A percentile compares a stretch with the other conserved stretches of the same genome.
These are phyloP conservation scores for Pisolithus thermaeus DNA, from an alignment of 1,284 basidiomycete genomes.

Conservation along the genomic window DNA sequence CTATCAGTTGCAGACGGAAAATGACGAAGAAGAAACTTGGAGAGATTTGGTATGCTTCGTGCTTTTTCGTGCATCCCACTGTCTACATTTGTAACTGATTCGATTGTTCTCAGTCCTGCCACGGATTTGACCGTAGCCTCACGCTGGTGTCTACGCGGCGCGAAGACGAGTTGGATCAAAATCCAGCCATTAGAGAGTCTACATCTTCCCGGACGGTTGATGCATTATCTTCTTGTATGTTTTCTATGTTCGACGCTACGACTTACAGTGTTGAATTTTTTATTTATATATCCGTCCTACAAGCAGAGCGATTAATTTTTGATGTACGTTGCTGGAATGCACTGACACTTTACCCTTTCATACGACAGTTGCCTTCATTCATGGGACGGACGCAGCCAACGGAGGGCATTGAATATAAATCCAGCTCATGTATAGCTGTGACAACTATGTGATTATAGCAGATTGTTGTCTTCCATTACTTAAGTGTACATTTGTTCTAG, in stretches of 20 bases:
- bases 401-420: too few species aligned
- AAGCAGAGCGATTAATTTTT: slow-evolving; percentile 16
- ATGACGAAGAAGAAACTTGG: slow-evolving; percentile 80
- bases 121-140: slow-evolving; percentile 67
- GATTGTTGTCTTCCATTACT: too few species aligned
- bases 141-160: slow-evolving; percentile 53
- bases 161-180: slow-evolving; percentile 39
- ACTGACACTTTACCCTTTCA: slow-evolving; percentile 11
- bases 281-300: not conserved
- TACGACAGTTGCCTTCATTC: not conserved
- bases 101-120: slow-evolving; percentile 44
- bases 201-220: slow-evolving; percentile 4
- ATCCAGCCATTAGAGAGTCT: slow-evolving; percentile 4
- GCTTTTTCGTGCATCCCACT: not conserved
- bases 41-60: slow-evolving; percentile 54
- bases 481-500: too few species aligned
- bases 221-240: slow-evolving; percentile 15
- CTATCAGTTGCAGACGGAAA: slow-evolving; percentile 75
- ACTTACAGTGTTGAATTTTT: slow-evolving; percentile 4
- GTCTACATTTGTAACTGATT: not conserved
- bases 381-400: too few species aligned
- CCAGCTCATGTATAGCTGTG: too few species aligned
- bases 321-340: slow-evolving; percentile 1
- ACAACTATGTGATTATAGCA: too few species aligned
- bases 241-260: not conserved